Evolutionary conservation across 805 yeast genomes (phyloP), one percentile per base, ranked within the genome.

Genomic region (Lipomyces japonicus): DNA sequence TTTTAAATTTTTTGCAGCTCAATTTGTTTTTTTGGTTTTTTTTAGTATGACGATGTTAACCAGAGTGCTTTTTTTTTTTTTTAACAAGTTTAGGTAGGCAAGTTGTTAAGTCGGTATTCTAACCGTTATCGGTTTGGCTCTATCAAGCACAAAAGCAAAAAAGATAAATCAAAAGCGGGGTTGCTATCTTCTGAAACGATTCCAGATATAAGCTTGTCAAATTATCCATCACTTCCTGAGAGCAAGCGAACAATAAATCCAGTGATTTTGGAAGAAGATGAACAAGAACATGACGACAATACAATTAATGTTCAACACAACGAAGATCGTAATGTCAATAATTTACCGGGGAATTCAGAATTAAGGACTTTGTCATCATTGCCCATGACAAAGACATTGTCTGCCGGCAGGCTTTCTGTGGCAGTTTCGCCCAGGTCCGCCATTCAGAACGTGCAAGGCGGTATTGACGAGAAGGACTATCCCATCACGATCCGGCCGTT

Each of bases 101-200:
- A 44, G 4, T 43, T 54, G n/a, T 37, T 54, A n/a, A 54, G 52
- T 36, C 52, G 56, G 24, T 52, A 54, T 26, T 54, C 58, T 12
- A 40, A 48, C 18, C 50, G 50, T 16, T 12, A 47, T 3, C 45
- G 46, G 28, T 31, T 26, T 21, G 44, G 42, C 16, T 18, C 43
- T 12, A 24, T 38, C 9, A 30, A 26, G 21, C 21, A 38, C 16
- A 39, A 46, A 35, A 16, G 26, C 10, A 45, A 42, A 39, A 35
- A 39, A 22, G 36, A 44, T 22, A 43, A 43, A 30, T 26, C 26
- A n/a, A 49, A 44, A 42, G n/a, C 31, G 37, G 52, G 48, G 2
- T 32, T 48, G 10, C 36, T 38, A 4, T 24, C 48, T 5, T 45
- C 48, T 3, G 48, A 48, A 21, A 42, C 39, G 35, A 38, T n/a